Base-by-base conservation (phyloP, 2,329 filamentous ascomycete genomes). In the Fusarium clavum region DNA sequence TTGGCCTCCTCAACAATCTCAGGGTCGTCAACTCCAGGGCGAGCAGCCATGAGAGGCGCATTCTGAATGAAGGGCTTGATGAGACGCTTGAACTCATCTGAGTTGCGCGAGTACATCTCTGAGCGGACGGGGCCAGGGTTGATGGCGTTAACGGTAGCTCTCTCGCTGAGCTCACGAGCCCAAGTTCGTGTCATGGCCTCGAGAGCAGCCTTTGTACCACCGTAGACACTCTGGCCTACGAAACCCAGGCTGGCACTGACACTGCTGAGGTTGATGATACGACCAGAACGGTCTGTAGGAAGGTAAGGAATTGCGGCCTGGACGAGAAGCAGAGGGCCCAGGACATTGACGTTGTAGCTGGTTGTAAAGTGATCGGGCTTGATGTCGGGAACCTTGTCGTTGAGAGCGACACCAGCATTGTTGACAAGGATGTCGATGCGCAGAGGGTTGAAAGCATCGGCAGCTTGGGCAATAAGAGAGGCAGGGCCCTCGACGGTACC, bases 301-400 rank as follows among this genome's bases (percentile, higher is more conserved):
- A 96, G 85, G 78, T 91, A 91, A 0, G 89, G 90, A 25, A 88
- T 79, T 0, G 87, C 88, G 6, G 91, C 91, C 79, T 95, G 89
- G 34, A 92, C 86, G n/a, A 96, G 84, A 1, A 96, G 84, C 14
- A 96, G 79, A 3, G 93, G 93, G 0, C 92, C 93, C 7, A 92
- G 86, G 9, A 96, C 93, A 76, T 97, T 97, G 80, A 94, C 86
- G 55, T 87, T 87, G 82, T 92, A 95, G 64, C 90, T 88, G 72
- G 83, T 81, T 49, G 89, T 84, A 80, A 94, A 96, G 74, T 93
- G 86, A 8, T 86, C 85, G 9, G 83, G 73, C 13, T 86, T 88
- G 69, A 92, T 85, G 12, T 91, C 86, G 45, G 86, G 83, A 22
- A 91, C 81, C 22, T 82, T 79, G 68, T 89, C 86, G 80, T 94